Evolutionary conservation across 345 rosid genomes (phyloP).

Genomic region (Citrus australasica): DNA sequence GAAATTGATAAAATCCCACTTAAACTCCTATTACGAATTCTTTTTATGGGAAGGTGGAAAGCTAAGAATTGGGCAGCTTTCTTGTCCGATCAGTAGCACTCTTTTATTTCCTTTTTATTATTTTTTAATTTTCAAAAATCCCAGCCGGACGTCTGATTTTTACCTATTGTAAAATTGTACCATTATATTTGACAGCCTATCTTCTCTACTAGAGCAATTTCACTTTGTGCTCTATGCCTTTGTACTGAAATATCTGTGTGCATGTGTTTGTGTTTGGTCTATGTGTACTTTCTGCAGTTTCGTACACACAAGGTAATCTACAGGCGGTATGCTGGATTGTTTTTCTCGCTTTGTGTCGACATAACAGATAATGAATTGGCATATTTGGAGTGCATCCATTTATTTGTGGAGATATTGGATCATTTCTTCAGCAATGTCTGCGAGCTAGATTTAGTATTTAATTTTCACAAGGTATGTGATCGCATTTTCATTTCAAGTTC

Average conservation of each 20-base stretch:
- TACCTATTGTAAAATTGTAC: neutral
- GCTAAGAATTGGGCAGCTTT: neutral
- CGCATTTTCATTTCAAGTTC: neutral
- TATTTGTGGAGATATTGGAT: constrained; percentile 94
- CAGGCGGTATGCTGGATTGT: constrained; percentile 93
- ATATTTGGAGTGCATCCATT: constrained; percentile 87
- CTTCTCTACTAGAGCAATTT: neutral
- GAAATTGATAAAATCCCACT: too few species aligned
- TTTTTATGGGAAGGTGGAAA: neutral
- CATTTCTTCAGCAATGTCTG: constrained; percentile 99
- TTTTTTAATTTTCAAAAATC: neutral
- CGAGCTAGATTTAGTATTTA: constrained; percentile 94
- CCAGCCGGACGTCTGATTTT: neutral
- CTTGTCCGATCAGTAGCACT: neutral
- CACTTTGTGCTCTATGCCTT: neutral
- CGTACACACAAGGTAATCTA: constrained; percentile 94
- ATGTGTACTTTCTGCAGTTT: constrained; percentile 46
- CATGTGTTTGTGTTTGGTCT: neutral
- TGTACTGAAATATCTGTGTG: neutral
- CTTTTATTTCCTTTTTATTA: neutral
- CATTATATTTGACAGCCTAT: neutral
- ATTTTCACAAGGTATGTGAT: constrained; percentile 80
- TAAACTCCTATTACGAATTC: neutral
- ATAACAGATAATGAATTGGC: constrained; percentile 95
- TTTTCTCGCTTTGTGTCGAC: constrained; percentile 93